Conservation (phyloP, 78 protist species). For the Mastigamoeba balamuthi region DNA sequence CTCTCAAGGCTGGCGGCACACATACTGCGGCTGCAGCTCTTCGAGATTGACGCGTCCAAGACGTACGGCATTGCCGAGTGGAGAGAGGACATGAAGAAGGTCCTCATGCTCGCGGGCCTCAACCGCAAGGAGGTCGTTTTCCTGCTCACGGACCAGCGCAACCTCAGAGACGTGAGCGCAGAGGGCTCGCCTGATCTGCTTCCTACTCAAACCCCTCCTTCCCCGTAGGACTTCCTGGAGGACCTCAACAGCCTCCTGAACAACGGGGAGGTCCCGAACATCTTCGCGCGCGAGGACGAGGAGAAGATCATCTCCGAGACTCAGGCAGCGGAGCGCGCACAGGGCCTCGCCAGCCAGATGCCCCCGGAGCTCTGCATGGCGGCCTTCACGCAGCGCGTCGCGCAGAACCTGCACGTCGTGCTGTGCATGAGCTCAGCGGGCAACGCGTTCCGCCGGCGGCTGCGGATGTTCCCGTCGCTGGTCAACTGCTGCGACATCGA, state of each 20-base stretch:
- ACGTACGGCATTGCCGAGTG: slow-evolving; percentile 56
- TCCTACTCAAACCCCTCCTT: too few species aligned
- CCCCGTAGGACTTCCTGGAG: slow-evolving; percentile 67
- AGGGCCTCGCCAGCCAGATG: slow-evolving; percentile 22
- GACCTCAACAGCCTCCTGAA: slow-evolving; percentile 73
- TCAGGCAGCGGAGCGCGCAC: too few species aligned
- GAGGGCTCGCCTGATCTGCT: too few species aligned
- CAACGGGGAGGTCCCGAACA: slow-evolving; percentile 84
- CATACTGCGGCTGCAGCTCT: slow-evolving; percentile 39
- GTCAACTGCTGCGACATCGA: slow-evolving; percentile 79
- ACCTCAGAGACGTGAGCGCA: too few species aligned
- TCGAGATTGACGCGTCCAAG: slow-evolving; percentile 49
- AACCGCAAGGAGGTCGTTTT: slow-evolving; percentile 54
- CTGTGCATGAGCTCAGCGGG: slow-evolving; percentile 75
- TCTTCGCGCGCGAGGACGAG: slow-evolving; percentile 47
- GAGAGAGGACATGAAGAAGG: slow-evolving; percentile 50
- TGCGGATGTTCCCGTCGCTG: slow-evolving; percentile 82
- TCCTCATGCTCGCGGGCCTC: slow-evolving; percentile 42
- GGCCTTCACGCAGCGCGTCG: slow-evolving; percentile 39
- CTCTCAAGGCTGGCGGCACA: slow-evolving; percentile 77
- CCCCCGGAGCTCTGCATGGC: too few species aligned
- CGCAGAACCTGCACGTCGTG: slow-evolving; percentile 55
- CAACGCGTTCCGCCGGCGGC: slow-evolving; percentile 71
- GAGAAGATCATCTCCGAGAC: slow-evolving; percentile 52
- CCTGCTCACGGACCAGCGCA: slow-evolving; percentile 80